Conservation (phyloP, 169 alveolate species). For the Babesia sp. region DNA sequence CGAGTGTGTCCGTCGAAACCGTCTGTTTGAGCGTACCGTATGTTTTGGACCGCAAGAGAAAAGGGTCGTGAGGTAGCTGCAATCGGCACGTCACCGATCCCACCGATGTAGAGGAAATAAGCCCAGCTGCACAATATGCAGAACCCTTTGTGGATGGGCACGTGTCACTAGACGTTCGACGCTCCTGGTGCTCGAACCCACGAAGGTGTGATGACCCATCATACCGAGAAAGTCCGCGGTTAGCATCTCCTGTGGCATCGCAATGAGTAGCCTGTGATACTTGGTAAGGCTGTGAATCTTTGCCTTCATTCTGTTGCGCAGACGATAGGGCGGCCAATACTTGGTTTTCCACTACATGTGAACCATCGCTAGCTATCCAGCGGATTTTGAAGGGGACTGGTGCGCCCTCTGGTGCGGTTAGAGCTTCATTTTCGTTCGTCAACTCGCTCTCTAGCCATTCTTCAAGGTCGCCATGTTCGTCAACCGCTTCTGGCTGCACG, state of each 20-base stretch:
- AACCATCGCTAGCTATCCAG: conserved; percentile 57
- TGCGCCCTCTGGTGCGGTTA: conserved; percentile 6
- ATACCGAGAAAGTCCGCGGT: not conserved
- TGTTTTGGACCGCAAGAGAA: not conserved
- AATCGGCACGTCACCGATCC: not conserved
- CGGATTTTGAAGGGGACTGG: conserved; percentile 34
- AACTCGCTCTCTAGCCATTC: conserved; percentile 35
- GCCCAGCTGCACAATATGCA: not conserved
- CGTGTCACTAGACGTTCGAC: not conserved
- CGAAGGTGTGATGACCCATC: not conserved
- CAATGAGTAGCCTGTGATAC: not conserved
- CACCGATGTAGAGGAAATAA: not conserved
- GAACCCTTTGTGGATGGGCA: not conserved
- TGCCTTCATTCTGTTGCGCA: not conserved
- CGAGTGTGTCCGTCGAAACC: conserved; percentile 17
- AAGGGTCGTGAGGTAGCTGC: not conserved
- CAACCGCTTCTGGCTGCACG: conserved; percentile 3
- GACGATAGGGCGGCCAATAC: conserved; percentile 43
- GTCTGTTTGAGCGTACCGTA: conserved; percentile 15
- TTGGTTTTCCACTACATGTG: conserved; percentile 44
- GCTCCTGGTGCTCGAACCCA: not conserved
- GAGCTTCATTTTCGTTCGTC: conserved; percentile 1
- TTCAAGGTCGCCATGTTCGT: conserved; percentile 9
- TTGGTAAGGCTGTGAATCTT: not conserved
- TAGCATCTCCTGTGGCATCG: not conserved